Conservation (phyloP, 345 rosid genomes). For the Eucalyptus grandis region DNA sequence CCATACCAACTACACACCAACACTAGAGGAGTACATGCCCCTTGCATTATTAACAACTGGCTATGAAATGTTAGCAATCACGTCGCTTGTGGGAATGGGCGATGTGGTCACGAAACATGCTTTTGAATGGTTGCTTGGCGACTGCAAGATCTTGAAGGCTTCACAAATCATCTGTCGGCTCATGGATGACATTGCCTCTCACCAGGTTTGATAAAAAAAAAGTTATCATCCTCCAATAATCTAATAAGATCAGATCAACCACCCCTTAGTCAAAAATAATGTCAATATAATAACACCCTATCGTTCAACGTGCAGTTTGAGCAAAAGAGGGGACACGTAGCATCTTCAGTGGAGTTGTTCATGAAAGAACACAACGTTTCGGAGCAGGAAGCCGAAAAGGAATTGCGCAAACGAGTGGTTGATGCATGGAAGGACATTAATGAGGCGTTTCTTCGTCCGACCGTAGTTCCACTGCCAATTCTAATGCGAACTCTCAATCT, state of each 20-base stretch:
- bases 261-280: not conserved
- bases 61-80: not conserved
- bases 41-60: not conserved
- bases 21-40: too few species aligned
- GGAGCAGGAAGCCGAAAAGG: not conserved
- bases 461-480: not conserved
- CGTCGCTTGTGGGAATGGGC: not conserved
- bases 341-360: constrained; percentile 19
- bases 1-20: too few species aligned
- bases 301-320: not conserved
- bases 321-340: not conserved
- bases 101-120: not conserved
- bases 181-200: not conserved
- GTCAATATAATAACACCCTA: not conserved
- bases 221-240: not conserved
- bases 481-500: constrained; percentile 3
- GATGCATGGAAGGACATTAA: constrained; percentile 25
- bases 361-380: not conserved
- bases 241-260: not conserved
- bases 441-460: constrained; percentile 4
- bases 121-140: not conserved
- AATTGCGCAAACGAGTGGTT: not conserved
- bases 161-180: not conserved
- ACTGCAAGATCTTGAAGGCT: not conserved
- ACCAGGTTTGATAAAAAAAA: not conserved